A percentile compares a stretch with the other conserved stretches of the same genome.
phyloP scores from a whole-genome alignment of 371 early-diverging fungal species.

The Fennellomyces sp. region DNA sequence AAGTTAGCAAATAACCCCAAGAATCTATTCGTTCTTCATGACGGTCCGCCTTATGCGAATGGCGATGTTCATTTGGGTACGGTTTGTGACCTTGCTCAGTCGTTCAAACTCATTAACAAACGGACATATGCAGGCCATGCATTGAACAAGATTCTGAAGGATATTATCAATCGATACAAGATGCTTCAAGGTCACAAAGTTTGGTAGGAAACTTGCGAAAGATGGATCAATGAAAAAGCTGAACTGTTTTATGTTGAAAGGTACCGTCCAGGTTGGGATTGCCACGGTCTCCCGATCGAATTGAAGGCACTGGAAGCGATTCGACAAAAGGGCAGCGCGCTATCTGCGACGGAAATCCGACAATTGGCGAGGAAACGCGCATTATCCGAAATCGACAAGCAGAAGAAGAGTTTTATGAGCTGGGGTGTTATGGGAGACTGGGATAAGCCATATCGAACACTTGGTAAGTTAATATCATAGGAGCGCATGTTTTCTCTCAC shows the following conservation, averaged over 20 bases:
- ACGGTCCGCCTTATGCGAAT: slow-evolving; percentile 98
- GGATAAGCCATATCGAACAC: slow-evolving; percentile 79
- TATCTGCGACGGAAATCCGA: slow-evolving; percentile 72
- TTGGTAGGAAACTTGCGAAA: slow-evolving; percentile 66
- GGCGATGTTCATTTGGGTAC: slow-evolving; percentile 90
- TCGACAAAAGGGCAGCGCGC: slow-evolving; percentile 37
- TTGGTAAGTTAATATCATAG: slow-evolving; percentile 49
- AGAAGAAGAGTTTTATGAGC: slow-evolving; percentile 67
- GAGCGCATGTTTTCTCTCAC: background rate
- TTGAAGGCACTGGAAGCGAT: slow-evolving; percentile 82
- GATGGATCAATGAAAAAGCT: too few species aligned
- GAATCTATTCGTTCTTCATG: slow-evolving; percentile 83
- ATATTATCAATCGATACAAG: slow-evolving; percentile 87
- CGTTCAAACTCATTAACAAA: too few species aligned
- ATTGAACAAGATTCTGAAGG: slow-evolving; percentile 94
- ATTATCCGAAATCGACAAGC: slow-evolving; percentile 64
- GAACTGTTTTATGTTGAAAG: slow-evolving; percentile 25
- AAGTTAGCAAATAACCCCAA: slow-evolving; percentile 70
- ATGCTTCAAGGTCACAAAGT: slow-evolving; percentile 87
- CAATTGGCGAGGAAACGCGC: slow-evolving; percentile 73
- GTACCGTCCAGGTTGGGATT: slow-evolving; percentile 96
- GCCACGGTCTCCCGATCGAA: slow-evolving; percentile 97
- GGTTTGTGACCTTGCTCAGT: too few species aligned
- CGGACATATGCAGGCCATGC: slow-evolving; percentile 87
- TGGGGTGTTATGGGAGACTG: slow-evolving; percentile 91